These are phyloP conservation scores for Sordaria brevicollis DNA, from an alignment of 495 filamentous ascomycete species.

Conservation along the genomic window DNA sequence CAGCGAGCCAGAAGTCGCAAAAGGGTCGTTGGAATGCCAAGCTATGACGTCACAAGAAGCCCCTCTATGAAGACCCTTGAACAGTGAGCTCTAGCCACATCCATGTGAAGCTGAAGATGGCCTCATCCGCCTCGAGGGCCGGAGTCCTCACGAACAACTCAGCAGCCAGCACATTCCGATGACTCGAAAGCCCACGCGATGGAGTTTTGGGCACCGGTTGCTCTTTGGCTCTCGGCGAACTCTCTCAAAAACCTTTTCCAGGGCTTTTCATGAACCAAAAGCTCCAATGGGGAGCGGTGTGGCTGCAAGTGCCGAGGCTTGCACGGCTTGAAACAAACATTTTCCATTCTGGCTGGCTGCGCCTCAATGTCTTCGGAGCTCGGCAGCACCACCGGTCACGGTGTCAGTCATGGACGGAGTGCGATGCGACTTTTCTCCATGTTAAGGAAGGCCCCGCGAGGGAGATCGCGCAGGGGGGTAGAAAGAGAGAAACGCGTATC, in stretches of 20 bases:
- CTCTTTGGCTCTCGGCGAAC: not conserved
- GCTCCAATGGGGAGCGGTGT: not conserved
- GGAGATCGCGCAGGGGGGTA: not conserved
- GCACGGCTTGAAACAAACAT: not conserved
- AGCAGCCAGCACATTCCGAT: not conserved
- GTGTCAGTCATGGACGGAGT: not conserved
- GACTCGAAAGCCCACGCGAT: not conserved
- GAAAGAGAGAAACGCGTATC: not conserved
- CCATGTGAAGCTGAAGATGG: conserved; percentile 3
- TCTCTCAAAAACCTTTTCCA: not conserved
- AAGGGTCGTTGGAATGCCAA: not conserved
- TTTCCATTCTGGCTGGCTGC: not conserved
- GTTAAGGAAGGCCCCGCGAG: not conserved
- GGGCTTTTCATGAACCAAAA: not conserved
- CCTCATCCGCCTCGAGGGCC: not conserved
- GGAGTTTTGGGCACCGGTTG: not conserved
- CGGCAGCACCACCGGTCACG: not conserved
- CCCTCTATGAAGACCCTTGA: not conserved
- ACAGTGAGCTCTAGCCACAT: not conserved
- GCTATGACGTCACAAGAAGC: not conserved
- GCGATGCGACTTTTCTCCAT: not conserved
- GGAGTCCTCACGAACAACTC: not conserved
- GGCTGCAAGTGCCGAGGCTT: not conserved
- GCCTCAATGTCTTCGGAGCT: not conserved
- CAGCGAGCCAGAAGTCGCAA: not conserved